phyloP scores from a whole-genome alignment of 2,329 filamentous ascomycete genomes.

The Aspergillus oerlinghausenensis region DNA sequence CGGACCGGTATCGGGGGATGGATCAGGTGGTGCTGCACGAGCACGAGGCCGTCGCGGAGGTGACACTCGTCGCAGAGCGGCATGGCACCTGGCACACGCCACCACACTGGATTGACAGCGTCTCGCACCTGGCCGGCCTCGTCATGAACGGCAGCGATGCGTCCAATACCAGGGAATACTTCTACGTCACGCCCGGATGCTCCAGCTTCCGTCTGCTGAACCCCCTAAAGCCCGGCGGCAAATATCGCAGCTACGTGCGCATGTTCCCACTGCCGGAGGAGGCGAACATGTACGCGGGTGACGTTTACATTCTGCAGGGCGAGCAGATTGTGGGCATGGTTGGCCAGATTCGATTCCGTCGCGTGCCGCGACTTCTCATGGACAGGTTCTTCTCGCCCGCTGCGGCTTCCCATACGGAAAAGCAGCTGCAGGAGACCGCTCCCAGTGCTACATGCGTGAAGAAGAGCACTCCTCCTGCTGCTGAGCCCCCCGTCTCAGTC shows the following conservation, averaged over 20 bases:
- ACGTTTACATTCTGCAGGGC: constrained; percentile 37
- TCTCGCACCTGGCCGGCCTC: constrained; percentile 34
- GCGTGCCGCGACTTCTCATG: constrained; percentile 18
- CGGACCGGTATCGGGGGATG: constrained; percentile 28
- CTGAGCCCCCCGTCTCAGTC: too few species aligned
- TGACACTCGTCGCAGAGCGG: constrained; percentile 19
- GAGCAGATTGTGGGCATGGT: constrained; percentile 30
- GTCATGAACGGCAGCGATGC: constrained; percentile 28
- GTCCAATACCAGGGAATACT: constrained; percentile 23
- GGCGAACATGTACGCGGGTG: constrained; percentile 31
- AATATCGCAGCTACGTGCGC: constrained; percentile 30
- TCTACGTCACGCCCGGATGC: constrained; percentile 35
- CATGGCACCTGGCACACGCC: constrained; percentile 27
- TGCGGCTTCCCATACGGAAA: not conserved
- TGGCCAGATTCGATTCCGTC: constrained; percentile 32
- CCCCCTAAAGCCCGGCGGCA: constrained; percentile 19
- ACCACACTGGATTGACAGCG: constrained; percentile 37
- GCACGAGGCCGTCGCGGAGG: constrained; percentile 26
- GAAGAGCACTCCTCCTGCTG: too few species aligned
- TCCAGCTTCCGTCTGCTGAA: constrained; percentile 21
- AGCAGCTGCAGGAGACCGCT: too few species aligned
- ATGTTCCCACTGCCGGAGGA: constrained; percentile 29
- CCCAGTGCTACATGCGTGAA: not conserved
- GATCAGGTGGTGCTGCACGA: constrained; percentile 25
- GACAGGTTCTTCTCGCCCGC: constrained; percentile 15